A percentile compares a stretch with the other conserved stretches of the same genome.
These are phyloP conservation scores for Fusarium pseudoanthophilum DNA, from an alignment of 2,329 filamentous ascomycete species.

Conservation along the genomic window DNA sequence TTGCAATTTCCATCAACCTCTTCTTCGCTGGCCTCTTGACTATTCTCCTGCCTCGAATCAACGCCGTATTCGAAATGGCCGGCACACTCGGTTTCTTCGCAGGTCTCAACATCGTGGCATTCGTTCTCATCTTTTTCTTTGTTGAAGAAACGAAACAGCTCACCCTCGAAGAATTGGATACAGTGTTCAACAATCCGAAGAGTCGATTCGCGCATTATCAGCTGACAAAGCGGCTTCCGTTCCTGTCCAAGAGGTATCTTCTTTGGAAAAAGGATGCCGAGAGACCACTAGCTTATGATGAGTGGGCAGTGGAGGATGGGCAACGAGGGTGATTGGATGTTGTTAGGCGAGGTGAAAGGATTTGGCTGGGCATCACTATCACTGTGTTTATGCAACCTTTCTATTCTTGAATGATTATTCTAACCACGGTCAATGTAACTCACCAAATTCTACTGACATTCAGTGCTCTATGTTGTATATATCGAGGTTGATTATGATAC, in stretches of 20 bases:
- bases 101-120: conserved; percentile 56
- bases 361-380: background rate
- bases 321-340: background rate
- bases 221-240: conserved; percentile 49
- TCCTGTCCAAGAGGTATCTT: conserved; percentile 41
- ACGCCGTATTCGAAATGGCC: conserved; percentile 40
- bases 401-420: background rate
- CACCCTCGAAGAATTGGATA: conserved; percentile 54
- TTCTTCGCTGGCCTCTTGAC: conserved; percentile 59
- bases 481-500: background rate
- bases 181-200: conserved; percentile 46
- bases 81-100: conserved; percentile 57
- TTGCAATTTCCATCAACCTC: conserved; percentile 60
- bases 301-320: conserved; percentile 7
- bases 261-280: background rate
- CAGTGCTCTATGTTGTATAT: background rate
- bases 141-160: conserved; percentile 60
- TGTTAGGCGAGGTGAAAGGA: background rate
- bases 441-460: too few relatives aligned
- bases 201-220: conserved; percentile 53
- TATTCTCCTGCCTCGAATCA: conserved; percentile 53
- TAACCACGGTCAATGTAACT: too few relatives aligned
- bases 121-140: conserved; percentile 58
- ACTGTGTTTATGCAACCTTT: background rate
- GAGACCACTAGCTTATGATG: conserved; percentile 1